Evolutionary conservation across 2,329 filamentous ascomycete species (phyloP), one percentile per base, ranked within the genome.

Genomic region (Talaromyces pinophilus): DNA sequence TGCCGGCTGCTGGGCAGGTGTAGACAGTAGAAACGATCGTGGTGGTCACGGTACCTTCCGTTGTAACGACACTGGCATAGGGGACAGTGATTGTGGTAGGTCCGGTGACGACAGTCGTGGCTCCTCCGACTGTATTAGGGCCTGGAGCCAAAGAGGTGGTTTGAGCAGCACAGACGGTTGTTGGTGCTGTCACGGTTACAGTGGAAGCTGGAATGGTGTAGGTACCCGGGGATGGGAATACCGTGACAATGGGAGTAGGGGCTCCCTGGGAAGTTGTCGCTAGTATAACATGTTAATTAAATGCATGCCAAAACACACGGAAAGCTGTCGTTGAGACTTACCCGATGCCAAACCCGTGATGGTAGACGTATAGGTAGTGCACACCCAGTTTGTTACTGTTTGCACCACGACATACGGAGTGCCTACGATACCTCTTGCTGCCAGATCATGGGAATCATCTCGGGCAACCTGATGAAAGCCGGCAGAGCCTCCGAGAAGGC

Each of bases 1-100:
- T 91, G 78, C 90, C 90, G 73, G 89, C 83, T 59, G 82, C 82
- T 69, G 90, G 89, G 88, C 90, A 92, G 75, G 90, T 86, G 75
- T 88, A 92, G 74, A 87, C 88, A 74, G 90, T 92, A 72, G 82
- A 86, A 80, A 85, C 82, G 74, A 92, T 86, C 72, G 88, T 82
- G 81, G 85, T 90, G 80, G 87, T 91, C 59, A 86, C 85, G 70
- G 85, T 84, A 69, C 79, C 81, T 70, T 81, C 80, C 66, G 77
- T 80, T 71, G 88, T 89, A 72, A 84, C 83, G 71, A 87, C 84
- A 67, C 87, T 87, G 71, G 89, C 88, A 71, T 88, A 87, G 62
- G 89, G 89, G 85, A 87, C 91, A 71, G 85, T 85, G 67, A 92
- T 83, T 42, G 88, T 90, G 69, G 90, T 92, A 55, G 84, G 80